phyloP scores from a whole-genome alignment of 1,284 basidiomycete species.

The Stereum hirsutum region DNA sequence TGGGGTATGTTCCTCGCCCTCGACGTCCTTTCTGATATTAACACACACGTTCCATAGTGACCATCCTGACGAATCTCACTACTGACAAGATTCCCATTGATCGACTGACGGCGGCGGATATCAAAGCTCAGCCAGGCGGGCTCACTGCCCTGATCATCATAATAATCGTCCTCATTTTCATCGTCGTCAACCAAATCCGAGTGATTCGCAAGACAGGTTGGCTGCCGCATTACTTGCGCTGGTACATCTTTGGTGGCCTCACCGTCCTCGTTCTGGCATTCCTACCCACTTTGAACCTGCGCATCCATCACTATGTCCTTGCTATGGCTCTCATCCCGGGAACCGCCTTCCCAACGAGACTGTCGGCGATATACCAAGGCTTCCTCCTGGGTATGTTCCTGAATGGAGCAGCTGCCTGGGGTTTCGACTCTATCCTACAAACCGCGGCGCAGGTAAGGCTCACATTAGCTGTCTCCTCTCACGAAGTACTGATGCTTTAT shows the following conservation, averaged over 20 bases:
- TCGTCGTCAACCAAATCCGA: conserved; percentile 71
- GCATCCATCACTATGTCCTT: conserved; percentile 72
- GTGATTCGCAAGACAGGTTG: conserved; percentile 80
- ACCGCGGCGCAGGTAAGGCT: conserved; percentile 54
- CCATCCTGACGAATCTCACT: conserved; percentile 58
- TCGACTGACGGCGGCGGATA: conserved; percentile 64
- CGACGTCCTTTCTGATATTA: too few relatives aligned
- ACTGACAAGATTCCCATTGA: conserved; percentile 66
- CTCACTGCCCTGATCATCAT: conserved; percentile 68
- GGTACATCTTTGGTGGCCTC: conserved; percentile 64
- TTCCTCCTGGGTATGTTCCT: conserved; percentile 79
- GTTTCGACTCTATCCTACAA: conserved; percentile 74
- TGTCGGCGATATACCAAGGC: conserved; percentile 73
- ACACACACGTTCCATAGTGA: too few relatives aligned
- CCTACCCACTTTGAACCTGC: conserved; percentile 59
- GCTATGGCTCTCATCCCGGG: conserved; percentile 70
- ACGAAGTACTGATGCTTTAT: too few relatives aligned
- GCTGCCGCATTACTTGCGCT: conserved; percentile 64
- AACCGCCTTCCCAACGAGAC: conserved; percentile 74
- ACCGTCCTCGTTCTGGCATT: conserved; percentile 58
- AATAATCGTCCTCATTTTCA: conserved; percentile 47
- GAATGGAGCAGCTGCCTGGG: conserved; percentile 71
- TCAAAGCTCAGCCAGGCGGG: conserved; percentile 60
- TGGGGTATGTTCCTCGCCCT: too few relatives aligned
- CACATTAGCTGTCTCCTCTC: conserved; percentile 4